Conservation (phyloP, 768 basidiomycete genomes). For the Auricularia heimuer region DNA sequence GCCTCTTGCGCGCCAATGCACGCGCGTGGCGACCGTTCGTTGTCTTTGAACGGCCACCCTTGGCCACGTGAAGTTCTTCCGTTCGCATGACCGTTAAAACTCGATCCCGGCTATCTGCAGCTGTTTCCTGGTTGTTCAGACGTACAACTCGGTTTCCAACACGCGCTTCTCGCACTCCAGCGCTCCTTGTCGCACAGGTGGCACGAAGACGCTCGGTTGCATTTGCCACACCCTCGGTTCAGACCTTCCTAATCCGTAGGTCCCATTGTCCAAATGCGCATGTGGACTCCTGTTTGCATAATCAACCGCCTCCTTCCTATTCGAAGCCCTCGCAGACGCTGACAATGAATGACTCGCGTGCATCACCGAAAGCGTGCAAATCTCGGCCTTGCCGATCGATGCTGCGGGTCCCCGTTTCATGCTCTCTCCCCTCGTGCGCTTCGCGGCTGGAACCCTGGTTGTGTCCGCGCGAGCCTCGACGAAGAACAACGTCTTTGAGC, state of each 20-base stretch:
- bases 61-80: background rate
- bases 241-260: background rate
- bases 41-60: background rate
- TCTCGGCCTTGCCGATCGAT: background rate
- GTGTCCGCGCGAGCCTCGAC: background rate
- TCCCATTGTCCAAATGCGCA: background rate
- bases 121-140: background rate
- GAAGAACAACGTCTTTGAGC: background rate
- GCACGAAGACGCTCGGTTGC: no score
- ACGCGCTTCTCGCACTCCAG: no score
- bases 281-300: no score
- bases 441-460: background rate
- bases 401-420: background rate
- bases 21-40: background rate
- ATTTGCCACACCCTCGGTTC: no score
- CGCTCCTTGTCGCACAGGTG: no score
- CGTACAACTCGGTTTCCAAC: background rate
- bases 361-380: background rate
- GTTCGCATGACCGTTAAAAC: background rate
- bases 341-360: background rate
- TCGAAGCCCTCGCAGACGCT: background rate
- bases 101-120: background rate
- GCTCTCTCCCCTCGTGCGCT: background rate
- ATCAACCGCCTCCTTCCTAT: background rate
- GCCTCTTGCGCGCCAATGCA: background rate